Conservation (phyloP, 805 yeast genomes). For the Wickerhamiella parazyma region DNA sequence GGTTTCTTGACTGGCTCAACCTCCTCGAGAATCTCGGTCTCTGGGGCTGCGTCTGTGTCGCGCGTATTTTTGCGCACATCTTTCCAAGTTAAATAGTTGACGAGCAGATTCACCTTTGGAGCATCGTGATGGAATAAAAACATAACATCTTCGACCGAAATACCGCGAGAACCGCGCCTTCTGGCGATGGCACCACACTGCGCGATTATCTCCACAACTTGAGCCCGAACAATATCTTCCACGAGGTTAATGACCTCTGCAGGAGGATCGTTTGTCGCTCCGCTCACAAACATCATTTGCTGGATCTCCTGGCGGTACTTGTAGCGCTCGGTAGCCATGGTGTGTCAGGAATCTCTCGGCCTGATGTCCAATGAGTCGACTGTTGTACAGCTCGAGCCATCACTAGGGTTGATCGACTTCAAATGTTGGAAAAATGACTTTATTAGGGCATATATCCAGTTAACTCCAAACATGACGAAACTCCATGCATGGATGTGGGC, state of each 20-base stretch:
- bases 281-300: conserved; percentile 96
- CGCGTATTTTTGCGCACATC: conserved; percentile 79
- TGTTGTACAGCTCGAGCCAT: no score
- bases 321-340: conserved; percentile 27
- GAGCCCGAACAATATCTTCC: conserved; percentile 90
- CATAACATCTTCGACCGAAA: conserved; percentile 85
- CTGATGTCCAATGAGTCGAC: no score
- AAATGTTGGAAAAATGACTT: no score
- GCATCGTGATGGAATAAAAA: conserved; percentile 83
- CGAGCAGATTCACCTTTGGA: conserved; percentile 81
- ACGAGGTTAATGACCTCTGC: conserved; percentile 81
- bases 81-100: conserved; percentile 92
- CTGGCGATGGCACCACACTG: conserved; percentile 71
- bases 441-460: no score
- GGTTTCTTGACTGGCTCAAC: conserved; percentile 30
- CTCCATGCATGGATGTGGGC: no score
- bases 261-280: conserved; percentile 91
- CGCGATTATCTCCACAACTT: conserved; percentile 69
- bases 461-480: no score
- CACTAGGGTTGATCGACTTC: no score
- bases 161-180: conserved; percentile 65
- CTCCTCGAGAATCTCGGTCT: conserved; percentile 39
- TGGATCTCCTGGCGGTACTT: conserved; percentile 87
- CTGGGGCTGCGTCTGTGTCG: conserved; percentile 47
- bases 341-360: background rate